These are phyloP conservation scores for Rhododendron mucronatum DNA, from an alignment of 148 eudicot species.

Conservation along the genomic window DNA sequence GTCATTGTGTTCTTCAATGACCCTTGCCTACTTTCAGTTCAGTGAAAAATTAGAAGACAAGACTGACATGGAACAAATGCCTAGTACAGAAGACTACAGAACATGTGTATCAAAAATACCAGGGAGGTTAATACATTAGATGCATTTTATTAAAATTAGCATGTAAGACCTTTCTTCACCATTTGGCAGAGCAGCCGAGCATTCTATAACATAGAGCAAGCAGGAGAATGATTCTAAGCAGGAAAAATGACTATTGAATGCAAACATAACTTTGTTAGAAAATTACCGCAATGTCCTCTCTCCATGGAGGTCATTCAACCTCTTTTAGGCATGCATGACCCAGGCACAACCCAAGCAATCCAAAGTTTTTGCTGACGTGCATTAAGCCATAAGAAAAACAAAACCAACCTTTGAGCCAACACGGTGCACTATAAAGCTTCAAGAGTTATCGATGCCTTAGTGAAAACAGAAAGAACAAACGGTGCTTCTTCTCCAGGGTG, in stretches of 20 bases:
- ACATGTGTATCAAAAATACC: background rate
- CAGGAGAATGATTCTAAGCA: background rate
- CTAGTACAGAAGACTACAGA: background rate
- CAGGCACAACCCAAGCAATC: conserved; percentile 20
- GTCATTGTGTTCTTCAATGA: background rate
- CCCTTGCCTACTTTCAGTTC: background rate
- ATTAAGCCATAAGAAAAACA: conserved; percentile 7
- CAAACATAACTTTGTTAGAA: background rate
- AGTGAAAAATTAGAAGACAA: background rate
- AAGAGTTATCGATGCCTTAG: conserved; percentile 78
- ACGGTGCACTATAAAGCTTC: conserved; percentile 59
- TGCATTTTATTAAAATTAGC: background rate
- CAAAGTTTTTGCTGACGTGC: conserved; percentile 16
- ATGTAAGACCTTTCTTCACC: background rate
- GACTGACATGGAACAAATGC: background rate
- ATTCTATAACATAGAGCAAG: background rate
- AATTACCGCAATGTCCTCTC: conserved; percentile 15
- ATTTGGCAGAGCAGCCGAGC: background rate
- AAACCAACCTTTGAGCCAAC: conserved; percentile 16
- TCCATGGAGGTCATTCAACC: conserved; percentile 7
- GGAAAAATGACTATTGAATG: background rate
- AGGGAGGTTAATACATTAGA: background rate
- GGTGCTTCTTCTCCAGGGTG: conserved; percentile 99
- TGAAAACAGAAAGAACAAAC: conserved; percentile 93
- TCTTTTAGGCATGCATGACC: conserved; percentile 6